Evolutionary conservation across 2,329 filamentous ascomycete species (phyloP).

Genomic region (Tothia fuscella): DNA sequence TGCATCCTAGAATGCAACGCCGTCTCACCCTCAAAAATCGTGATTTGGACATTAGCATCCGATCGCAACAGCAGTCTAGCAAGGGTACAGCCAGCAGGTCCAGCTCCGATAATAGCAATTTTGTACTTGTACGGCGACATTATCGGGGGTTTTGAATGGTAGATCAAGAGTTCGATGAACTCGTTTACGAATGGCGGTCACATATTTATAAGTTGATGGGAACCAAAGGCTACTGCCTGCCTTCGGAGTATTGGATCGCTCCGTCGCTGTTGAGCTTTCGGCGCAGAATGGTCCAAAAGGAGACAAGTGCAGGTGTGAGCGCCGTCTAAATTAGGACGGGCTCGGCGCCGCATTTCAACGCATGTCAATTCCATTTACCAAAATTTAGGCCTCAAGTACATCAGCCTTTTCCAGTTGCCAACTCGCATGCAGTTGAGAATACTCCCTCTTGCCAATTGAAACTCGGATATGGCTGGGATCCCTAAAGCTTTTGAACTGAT

Average conservation of each 20-base stretch:
- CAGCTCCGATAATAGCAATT: slow-evolving; percentile 23
- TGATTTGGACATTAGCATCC: slow-evolving; percentile 15
- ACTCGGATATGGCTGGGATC: no score
- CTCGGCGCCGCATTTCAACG: no score
- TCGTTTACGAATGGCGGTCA: background rate
- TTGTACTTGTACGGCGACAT: slow-evolving; percentile 1
- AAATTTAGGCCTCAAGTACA: no score
- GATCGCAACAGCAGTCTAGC: slow-evolving; percentile 19
- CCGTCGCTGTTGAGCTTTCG: background rate
- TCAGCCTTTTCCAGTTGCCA: no score
- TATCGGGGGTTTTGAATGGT: background rate
- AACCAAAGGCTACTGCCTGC: background rate
- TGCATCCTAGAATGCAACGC: slow-evolving; percentile 9
- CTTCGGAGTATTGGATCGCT: background rate
- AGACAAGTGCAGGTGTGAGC: no score
- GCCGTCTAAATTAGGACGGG: no score
- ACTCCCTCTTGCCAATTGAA: no score
- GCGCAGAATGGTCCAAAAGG: no score
- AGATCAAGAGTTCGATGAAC: background rate
- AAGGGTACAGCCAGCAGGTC: slow-evolving; percentile 20
- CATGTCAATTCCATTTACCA: no score
- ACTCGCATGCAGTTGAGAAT: no score
- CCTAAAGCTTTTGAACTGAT: no score
- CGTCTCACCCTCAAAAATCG: slow-evolving; percentile 18
- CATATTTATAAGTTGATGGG: background rate